Evolutionary conservation across 2,329 filamentous ascomycete species (phyloP).

Genomic region (Fusarium decemcellulare): DNA sequence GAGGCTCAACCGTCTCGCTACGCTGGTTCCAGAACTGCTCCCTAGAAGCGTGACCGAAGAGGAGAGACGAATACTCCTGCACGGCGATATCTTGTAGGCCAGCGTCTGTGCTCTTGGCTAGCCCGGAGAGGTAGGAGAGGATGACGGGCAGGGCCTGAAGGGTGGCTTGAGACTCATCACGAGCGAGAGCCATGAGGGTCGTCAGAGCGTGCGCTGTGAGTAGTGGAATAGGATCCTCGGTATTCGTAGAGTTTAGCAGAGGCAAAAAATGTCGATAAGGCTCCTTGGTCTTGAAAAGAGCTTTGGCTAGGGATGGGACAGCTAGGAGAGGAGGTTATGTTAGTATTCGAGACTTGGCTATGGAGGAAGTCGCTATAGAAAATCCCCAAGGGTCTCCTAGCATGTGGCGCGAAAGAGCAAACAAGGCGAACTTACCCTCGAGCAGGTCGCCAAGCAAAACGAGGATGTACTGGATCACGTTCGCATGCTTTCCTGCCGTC

Average conservation of each 20-base stretch:
- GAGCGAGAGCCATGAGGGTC: slow-evolving; percentile 79
- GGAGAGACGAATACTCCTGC: slow-evolving; percentile 87
- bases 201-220: slow-evolving; percentile 91
- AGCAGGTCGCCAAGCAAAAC: slow-evolving; percentile 91
- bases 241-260: slow-evolving; percentile 83
- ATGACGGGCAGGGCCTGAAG: slow-evolving; percentile 85
- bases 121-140: slow-evolving; percentile 86
- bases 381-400: not conserved
- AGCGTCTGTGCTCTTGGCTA: slow-evolving; percentile 88
- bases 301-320: slow-evolving; percentile 82
- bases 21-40: slow-evolving; percentile 93
- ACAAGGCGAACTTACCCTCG: slow-evolving; percentile 73
- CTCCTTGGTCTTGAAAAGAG: slow-evolving; percentile 81
- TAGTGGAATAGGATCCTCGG: slow-evolving; percentile 86
- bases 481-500: slow-evolving; percentile 85
- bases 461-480: slow-evolving; percentile 95
- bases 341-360: slow-evolving; percentile 25
- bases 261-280: slow-evolving; percentile 89
- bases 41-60: slow-evolving; percentile 81
- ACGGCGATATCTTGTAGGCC: slow-evolving; percentile 96
- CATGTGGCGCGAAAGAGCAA: slow-evolving; percentile 14
- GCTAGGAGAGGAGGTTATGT: slow-evolving; percentile 65
- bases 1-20: slow-evolving; percentile 84
- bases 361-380: slow-evolving; percentile 22
- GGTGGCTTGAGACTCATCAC: slow-evolving; percentile 75